A percentile compares a stretch with the other conserved stretches of the same genome.
Conservation (phyloP, 164 flowering plant genomes). For the Magnolia kwangsiensis region DNA sequence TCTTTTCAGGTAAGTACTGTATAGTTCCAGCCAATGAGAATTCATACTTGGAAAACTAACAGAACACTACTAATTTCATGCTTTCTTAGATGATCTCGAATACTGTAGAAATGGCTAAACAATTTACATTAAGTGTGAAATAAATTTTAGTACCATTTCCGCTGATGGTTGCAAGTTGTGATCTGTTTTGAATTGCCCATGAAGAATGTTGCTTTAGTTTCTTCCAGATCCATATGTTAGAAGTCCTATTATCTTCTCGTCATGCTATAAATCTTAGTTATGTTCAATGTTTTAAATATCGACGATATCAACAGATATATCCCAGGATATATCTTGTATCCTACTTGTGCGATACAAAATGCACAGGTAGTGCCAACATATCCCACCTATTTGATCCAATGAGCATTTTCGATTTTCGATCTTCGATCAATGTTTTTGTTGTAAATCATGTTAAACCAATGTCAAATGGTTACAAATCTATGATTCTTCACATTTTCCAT, state of each 20-base stretch:
- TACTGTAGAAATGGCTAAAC: not conserved
- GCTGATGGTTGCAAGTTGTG: not conserved
- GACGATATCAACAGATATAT: too few species aligned
- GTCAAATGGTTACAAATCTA: too few species aligned
- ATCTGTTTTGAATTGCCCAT: not conserved
- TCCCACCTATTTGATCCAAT: too few species aligned
- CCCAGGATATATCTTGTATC: too few species aligned
- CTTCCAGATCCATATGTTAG: not conserved
- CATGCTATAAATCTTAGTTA: too few species aligned
- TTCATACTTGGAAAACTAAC: not conserved
- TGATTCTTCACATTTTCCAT: too few species aligned
- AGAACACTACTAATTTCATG: not conserved
- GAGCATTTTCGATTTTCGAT: too few species aligned
- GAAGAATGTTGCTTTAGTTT: not conserved
- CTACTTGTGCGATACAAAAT: too few species aligned
- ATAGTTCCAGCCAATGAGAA: not conserved
- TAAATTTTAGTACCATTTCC: not conserved
- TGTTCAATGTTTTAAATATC: too few species aligned
- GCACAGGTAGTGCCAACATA: too few species aligned
- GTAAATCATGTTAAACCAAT: too few species aligned
- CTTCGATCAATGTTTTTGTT: too few species aligned
- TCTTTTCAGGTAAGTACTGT: slow-evolving; percentile 67
- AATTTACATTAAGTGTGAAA: not conserved
- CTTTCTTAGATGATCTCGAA: not conserved
- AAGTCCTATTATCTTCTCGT: not conserved